phyloP scores from a whole-genome alignment of 306 rosid genomes.

The Macrotyloma uniflorum region DNA sequence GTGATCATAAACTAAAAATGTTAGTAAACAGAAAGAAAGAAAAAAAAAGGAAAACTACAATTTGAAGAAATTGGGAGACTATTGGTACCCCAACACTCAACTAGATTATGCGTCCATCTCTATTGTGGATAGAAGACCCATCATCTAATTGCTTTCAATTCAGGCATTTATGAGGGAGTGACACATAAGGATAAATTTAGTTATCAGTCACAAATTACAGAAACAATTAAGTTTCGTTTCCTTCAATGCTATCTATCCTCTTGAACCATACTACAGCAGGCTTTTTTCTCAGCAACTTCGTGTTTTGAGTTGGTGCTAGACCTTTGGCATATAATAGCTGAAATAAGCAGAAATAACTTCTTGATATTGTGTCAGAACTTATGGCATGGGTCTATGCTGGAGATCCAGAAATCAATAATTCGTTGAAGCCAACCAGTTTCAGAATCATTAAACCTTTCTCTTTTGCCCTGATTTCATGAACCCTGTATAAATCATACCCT shows the following conservation, averaged over 20 bases:
- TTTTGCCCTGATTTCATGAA: neutral
- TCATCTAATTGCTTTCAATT: neutral
- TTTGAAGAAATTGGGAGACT: too few species aligned
- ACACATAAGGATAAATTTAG: too few species aligned
- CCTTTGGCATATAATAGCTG: neutral
- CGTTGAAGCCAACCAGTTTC: neutral
- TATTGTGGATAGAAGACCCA: neutral
- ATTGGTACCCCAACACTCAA: too few species aligned
- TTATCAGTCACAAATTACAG: too few species aligned
- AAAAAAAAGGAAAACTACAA: too few species aligned
- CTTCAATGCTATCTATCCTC: neutral
- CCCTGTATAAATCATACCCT: neutral
- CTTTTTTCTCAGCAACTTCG: neutral
- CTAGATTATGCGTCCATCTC: neutral
- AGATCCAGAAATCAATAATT: too few species aligned
- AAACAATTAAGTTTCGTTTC: neutral
- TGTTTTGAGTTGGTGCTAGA: neutral
- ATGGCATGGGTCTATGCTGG: neutral
- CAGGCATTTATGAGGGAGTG: too few species aligned
- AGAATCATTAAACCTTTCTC: neutral
- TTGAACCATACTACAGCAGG: constrained; percentile 6
- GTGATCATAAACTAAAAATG: too few species aligned
- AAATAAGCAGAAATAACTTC: constrained; percentile 11
- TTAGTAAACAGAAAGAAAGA: too few species aligned
- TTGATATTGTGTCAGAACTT: neutral